Conservation (phyloP, 2,329 filamentous ascomycete species). For the Bertia moriformis region DNA sequence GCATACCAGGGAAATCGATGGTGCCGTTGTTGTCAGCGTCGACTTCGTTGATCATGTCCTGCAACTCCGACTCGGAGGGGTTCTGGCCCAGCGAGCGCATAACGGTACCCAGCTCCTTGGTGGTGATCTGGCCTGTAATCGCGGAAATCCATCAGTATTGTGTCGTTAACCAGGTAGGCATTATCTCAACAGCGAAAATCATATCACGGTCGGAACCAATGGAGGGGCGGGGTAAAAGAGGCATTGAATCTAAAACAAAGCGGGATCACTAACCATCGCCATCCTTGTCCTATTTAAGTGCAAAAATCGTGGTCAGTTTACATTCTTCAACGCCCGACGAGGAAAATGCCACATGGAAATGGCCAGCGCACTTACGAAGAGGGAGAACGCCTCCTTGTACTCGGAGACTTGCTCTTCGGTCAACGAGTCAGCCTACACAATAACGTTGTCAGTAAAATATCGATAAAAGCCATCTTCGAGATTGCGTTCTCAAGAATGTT, state of each 20-base stretch:
- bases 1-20: constrained; percentile 45
- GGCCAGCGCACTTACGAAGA: constrained; percentile 9
- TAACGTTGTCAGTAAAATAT: background rate
- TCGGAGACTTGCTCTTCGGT: constrained; percentile 7
- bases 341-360: too few relatives aligned
- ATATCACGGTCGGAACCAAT: constrained; percentile 1
- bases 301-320: constrained; percentile 1
- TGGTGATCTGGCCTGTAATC: constrained; percentile 49
- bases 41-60: constrained; percentile 55
- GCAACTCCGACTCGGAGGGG: constrained; percentile 44
- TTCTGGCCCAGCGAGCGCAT: constrained; percentile 51
- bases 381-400: constrained; percentile 10
- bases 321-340: constrained; percentile 1
- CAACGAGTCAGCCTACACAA: background rate
- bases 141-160: constrained; percentile 4
- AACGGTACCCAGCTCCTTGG: constrained; percentile 45
- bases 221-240: constrained; percentile 2
- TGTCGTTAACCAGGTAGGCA: background rate
- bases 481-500: background rate
- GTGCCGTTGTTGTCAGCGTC: constrained; percentile 51
- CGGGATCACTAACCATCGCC: constrained; percentile 33
- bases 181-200: background rate
- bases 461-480: too few relatives aligned
- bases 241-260: too few relatives aligned
- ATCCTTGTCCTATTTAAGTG: constrained; percentile 33